phyloP scores from a whole-genome alignment of 2,329 filamentous ascomycete genomes.

The Pyrenophora graminea region DNA sequence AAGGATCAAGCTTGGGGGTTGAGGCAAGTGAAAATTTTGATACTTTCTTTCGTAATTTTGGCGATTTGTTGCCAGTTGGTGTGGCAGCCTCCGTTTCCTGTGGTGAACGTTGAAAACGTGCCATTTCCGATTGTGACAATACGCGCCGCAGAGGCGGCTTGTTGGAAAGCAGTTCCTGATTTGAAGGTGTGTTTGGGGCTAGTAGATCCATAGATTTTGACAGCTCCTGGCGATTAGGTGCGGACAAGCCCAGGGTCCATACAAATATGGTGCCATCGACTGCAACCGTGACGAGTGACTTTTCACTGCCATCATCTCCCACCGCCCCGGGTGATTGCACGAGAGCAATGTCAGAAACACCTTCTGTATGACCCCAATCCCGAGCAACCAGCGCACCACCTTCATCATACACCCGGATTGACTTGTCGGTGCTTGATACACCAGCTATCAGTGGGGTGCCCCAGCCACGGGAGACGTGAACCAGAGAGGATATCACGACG shows the following conservation, averaged over 20 bases:
- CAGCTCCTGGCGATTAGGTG: conserved; percentile 35
- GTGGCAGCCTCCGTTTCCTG: conserved; percentile 39
- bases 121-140: conserved; percentile 82
- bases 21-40: conserved; percentile 58
- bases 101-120: conserved; percentile 69
- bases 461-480: conserved; percentile 61
- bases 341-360: conserved; percentile 82
- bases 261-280: conserved; percentile 58
- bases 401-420: conserved; percentile 85
- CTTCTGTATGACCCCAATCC: conserved; percentile 94
- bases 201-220: conserved; percentile 46
- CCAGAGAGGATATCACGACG: conserved; percentile 79
- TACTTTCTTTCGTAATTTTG: conserved; percentile 58
- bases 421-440: conserved; percentile 95
- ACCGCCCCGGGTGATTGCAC: conserved; percentile 48
- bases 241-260: conserved; percentile 46
- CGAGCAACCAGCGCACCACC: conserved; percentile 78
- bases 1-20: conserved; percentile 51
- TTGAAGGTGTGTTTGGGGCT: conserved; percentile 37
- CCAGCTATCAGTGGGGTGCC: conserved; percentile 74
- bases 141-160: conserved; percentile 82
- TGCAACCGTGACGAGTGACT: conserved; percentile 53
- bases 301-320: conserved; percentile 54
- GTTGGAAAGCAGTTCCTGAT: conserved; percentile 40
- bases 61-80: conserved; percentile 52